Evolutionary conservation across 2,329 filamentous ascomycete genomes (phyloP).

Genomic region (Chalaropsis thielavioides): DNA sequence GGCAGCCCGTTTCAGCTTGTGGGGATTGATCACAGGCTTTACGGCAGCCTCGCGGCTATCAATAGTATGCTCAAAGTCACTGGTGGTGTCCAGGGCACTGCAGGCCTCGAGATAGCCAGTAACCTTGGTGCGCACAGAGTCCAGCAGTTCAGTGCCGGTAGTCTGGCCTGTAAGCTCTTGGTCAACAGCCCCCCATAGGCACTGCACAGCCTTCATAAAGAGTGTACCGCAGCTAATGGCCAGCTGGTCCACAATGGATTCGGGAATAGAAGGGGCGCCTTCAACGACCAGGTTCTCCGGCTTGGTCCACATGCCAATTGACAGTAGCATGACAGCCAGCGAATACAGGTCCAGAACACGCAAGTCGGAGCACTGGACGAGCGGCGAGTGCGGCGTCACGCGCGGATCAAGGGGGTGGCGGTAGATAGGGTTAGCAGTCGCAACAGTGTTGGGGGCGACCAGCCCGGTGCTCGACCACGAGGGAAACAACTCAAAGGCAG

Average conservation of each 20-base stretch:
- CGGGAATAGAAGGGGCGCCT: slow-evolving; percentile 23
- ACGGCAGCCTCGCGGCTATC: slow-evolving; percentile 25
- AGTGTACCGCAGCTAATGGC: slow-evolving; percentile 55
- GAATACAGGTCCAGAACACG: slow-evolving; percentile 56
- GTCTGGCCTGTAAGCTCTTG: slow-evolving; percentile 36
- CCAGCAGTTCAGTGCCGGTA: slow-evolving; percentile 37
- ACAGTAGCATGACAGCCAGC: slow-evolving; percentile 56
- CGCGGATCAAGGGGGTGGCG: slow-evolving; percentile 52
- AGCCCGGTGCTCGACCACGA: slow-evolving; percentile 25
- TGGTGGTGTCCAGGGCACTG: slow-evolving; percentile 21
- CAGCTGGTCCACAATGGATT: slow-evolving; percentile 45
- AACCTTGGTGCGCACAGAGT: slow-evolving; percentile 35
- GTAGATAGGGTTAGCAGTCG: slow-evolving; percentile 31
- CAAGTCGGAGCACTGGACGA: slow-evolving; percentile 37
- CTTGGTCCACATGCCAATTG: slow-evolving; percentile 61
- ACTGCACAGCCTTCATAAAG: slow-evolving; percentile 60
- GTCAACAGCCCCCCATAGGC: slow-evolving; percentile 58
- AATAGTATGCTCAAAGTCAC: slow-evolving; percentile 28
- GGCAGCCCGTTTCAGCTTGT: slow-evolving; percentile 1
- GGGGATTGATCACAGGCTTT: slow-evolving; percentile 3
- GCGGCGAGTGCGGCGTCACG: slow-evolving; percentile 34
- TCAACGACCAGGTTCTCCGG: slow-evolving; percentile 39
- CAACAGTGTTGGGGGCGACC: slow-evolving; percentile 21
- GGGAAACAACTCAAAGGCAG: slow-evolving; percentile 60
- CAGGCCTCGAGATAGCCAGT: slow-evolving; percentile 48